Percentiles rank a stretch among this genome's conserved stretches.
Evolutionary conservation across 176 grass and related monocot genomes (phyloP).

Genomic region (Ampelocalamus luodianensis): DNA sequence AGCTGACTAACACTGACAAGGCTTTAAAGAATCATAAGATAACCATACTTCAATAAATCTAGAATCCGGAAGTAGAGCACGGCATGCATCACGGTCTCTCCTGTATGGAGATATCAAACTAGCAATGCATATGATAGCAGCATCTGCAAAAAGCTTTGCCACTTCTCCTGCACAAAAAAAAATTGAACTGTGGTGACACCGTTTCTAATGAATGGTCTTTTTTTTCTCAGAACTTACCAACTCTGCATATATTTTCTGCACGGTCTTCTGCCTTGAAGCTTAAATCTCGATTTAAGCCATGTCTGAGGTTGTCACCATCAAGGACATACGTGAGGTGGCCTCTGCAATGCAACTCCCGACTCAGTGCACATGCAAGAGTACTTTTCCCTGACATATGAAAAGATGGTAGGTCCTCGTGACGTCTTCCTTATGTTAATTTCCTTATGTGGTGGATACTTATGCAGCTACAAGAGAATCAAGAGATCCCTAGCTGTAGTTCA

Average conservation of each 20-base stretch:
- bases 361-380: slow-evolving; percentile 85
- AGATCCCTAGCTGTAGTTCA: slow-evolving; percentile 7
- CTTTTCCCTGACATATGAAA: slow-evolving; percentile 80
- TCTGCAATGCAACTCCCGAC: slow-evolving; percentile 68
- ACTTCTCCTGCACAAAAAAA: slow-evolving; percentile 77
- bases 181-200: slow-evolving; percentile 27
- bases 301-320: slow-evolving; percentile 91
- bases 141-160: slow-evolving; percentile 89
- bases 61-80: slow-evolving; percentile 78
- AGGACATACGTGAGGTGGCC: slow-evolving; percentile 74
- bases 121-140: slow-evolving; percentile 87
- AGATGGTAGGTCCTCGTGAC: slow-evolving; percentile 37
- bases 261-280: slow-evolving; percentile 85
- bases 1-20: slow-evolving; percentile 24
- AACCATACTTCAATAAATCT: slow-evolving; percentile 83
- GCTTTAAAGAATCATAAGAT: slow-evolving; percentile 20
- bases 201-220: not conserved
- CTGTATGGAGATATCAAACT: slow-evolving; percentile 81
- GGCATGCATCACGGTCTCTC: slow-evolving; percentile 84
- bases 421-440: slow-evolving; percentile 25
- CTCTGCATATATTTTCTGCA: slow-evolving; percentile 84
- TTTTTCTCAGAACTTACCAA: slow-evolving; percentile 61
- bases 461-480: slow-evolving; percentile 38
- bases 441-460: slow-evolving; percentile 8
- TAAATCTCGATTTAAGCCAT: slow-evolving; percentile 80